A percentile compares a stretch with the other conserved stretches of the same genome.
Conservation (phyloP, 2,329 filamentous ascomycete species). For the Trichophyton benhamiae region DNA sequence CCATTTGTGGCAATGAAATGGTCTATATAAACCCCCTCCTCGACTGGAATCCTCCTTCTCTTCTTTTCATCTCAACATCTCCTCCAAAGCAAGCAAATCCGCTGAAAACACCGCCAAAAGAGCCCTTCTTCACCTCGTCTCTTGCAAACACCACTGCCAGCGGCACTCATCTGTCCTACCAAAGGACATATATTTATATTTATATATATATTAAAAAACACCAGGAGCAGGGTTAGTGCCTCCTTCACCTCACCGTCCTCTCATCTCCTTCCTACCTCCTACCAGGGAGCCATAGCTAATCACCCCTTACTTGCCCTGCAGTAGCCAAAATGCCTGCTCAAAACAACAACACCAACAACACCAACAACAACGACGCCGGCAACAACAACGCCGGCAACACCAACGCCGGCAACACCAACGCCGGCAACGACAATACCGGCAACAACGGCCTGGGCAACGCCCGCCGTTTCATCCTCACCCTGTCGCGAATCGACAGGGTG, state of each 20-base stretch:
- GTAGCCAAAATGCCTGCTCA: not conserved
- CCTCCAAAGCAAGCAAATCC: not conserved
- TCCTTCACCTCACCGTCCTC: not conserved
- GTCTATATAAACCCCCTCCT: not conserved
- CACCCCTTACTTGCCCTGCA: not conserved
- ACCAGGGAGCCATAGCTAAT: no score
- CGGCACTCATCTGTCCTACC: not conserved
- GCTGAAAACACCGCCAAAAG: not conserved
- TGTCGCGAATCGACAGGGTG: no score
- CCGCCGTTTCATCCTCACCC: no score
- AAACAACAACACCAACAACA: not conserved
- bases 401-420: no score
- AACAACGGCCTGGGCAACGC: not conserved
- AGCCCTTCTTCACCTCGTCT: not conserved
- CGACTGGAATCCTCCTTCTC: not conserved
- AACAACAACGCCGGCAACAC: no score
- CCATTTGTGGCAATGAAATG: not conserved
- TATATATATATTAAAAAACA: not conserved
- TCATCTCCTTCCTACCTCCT: not conserved
- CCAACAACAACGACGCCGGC: not conserved
- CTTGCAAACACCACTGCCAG: not conserved
- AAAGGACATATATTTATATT: not conserved
- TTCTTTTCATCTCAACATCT: not conserved
- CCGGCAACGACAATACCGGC: not conserved
- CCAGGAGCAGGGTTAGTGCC: not conserved